A percentile compares a stretch with the other conserved stretches of the same genome.
Conservation (phyloP, 108 stramenopile species). For the Poteriospumella lacustris region DNA sequence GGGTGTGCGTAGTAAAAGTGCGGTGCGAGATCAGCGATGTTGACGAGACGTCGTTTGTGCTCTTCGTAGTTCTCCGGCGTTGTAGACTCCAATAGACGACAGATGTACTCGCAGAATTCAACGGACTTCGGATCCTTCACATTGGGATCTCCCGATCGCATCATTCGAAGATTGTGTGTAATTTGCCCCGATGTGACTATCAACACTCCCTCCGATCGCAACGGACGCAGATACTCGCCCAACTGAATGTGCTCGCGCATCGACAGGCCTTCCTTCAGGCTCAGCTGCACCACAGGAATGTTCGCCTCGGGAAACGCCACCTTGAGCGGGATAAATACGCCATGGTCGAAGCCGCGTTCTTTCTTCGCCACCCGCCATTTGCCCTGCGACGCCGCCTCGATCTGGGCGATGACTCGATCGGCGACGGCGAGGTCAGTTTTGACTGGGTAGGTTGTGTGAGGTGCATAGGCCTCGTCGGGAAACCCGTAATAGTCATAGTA, state of each 20-base stretch:
- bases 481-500: conserved; percentile 15
- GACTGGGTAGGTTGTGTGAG: neutral
- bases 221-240: neutral
- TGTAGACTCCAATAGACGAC: neutral
- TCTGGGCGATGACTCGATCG: neutral
- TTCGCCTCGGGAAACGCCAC: conserved; percentile 1
- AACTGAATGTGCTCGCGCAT: neutral
- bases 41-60: neutral
- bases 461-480: conserved; percentile 8
- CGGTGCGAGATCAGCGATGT: neutral
- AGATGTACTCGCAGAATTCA: neutral
- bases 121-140: neutral
- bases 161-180: neutral
- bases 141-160: neutral
- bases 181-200: neutral
- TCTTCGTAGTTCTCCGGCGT: neutral
- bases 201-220: conserved; percentile 1
- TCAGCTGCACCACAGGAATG: conserved; percentile 9
- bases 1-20: neutral
- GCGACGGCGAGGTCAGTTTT: neutral
- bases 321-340: conserved; percentile 5
- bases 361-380: neutral
- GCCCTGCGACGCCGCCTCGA: neutral
- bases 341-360: conserved; percentile 15
- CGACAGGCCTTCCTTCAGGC: neutral